These are phyloP conservation scores for Xylariaceae sp. DNA, from an alignment of 2,329 filamentous ascomycete genomes.

Conservation along the genomic window DNA sequence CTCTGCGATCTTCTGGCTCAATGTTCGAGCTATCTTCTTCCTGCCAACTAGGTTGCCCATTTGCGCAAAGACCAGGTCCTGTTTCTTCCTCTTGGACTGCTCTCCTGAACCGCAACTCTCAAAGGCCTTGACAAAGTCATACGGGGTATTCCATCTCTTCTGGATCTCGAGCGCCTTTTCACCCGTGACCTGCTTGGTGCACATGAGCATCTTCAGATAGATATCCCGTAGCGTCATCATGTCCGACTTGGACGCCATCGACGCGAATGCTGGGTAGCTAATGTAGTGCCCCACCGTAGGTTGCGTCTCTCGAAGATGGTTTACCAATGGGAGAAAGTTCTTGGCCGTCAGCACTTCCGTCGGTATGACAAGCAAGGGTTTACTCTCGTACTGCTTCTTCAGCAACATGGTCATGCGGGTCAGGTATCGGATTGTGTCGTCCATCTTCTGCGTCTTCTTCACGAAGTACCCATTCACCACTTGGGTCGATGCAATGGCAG, in stretches of 20 bases:
- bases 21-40: constrained; percentile 59
- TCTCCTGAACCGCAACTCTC: constrained; percentile 47
- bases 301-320: constrained; percentile 50
- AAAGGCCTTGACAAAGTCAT: constrained; percentile 65
- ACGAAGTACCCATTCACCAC: constrained; percentile 76
- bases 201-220: constrained; percentile 83
- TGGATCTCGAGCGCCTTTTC: constrained; percentile 79
- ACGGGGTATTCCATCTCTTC: constrained; percentile 69
- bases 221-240: constrained; percentile 68
- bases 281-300: constrained; percentile 52
- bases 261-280: constrained; percentile 66
- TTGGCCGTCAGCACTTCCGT: constrained; percentile 55
- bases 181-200: constrained; percentile 65
- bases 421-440: constrained; percentile 73
- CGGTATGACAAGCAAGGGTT: constrained; percentile 58
- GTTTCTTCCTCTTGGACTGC: constrained; percentile 49
- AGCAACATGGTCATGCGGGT: constrained; percentile 65
- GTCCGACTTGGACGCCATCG: constrained; percentile 69
- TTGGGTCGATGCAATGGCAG: constrained; percentile 70
- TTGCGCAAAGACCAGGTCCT: constrained; percentile 53
- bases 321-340: constrained; percentile 61
- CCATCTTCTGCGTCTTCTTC: constrained; percentile 68
- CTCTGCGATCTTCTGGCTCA: constrained; percentile 67
- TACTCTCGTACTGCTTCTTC: constrained; percentile 57
- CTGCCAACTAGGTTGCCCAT: constrained; percentile 56